Evolutionary conservation across 176 grass and related monocot species (phyloP).

Genomic region (Bromus sterilis): DNA sequence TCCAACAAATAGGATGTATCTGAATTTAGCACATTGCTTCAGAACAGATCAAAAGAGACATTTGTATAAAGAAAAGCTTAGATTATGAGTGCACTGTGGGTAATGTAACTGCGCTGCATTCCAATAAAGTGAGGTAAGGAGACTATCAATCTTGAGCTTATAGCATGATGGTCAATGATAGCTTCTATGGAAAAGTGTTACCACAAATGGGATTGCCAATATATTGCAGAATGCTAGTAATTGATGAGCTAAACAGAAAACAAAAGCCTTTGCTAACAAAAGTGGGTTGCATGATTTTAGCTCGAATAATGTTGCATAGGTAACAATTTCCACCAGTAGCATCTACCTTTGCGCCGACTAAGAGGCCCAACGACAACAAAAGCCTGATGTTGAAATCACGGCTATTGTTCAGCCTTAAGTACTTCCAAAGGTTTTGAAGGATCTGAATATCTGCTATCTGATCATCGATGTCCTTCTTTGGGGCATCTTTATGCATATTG

Average conservation of each 20-base stretch:
- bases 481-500: constrained; percentile 37
- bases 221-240: not conserved
- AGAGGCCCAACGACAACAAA: constrained; percentile 60
- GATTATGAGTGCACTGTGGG: not conserved
- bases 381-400: constrained; percentile 79
- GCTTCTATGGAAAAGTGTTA: not conserved
- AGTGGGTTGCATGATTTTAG: not conserved
- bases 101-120: not conserved
- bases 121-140: not conserved
- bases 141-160: constrained; percentile 7
- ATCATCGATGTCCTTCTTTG: constrained; percentile 48
- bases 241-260: not conserved
- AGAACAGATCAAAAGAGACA: not conserved
- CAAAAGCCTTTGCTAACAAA: not conserved
- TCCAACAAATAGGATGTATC: not conserved
- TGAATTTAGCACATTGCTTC: not conserved
- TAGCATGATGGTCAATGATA: not conserved
- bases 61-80: not conserved
- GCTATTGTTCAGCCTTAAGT: constrained; percentile 70
- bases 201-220: not conserved
- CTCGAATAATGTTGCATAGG: not conserved
- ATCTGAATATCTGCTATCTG: constrained; percentile 80
- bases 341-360: constrained; percentile 88
- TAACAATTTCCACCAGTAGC: not conserved
- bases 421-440: constrained; percentile 69